Evolutionary conservation across 2,329 filamentous ascomycete genomes (phyloP), one percentile per base, ranked within the genome.

Genomic region (Graphilbum fragrans): DNA sequence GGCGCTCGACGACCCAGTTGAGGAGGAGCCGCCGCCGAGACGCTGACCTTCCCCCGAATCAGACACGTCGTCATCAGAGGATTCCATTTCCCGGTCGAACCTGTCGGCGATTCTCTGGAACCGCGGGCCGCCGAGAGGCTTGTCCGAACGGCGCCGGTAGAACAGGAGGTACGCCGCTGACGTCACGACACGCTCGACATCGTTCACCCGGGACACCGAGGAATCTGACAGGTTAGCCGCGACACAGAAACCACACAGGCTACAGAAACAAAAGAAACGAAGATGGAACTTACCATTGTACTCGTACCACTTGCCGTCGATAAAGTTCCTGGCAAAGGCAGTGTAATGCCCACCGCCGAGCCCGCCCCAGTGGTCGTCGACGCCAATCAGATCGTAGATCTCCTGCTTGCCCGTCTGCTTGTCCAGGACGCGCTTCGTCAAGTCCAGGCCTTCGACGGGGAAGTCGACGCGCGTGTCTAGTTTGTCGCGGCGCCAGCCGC

Each of bases 321-420:
- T 70, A 60, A 94, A 95, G 32, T 94, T 96, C 65, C 86, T 88
- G 32, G 87, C 88, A 59, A 80, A 88, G 22, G 92, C 92, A 18
- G 88, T 96, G 64, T 98, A 98, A 60, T 98, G 92, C 1, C 92
- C 92, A 34, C 92, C 92, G 45, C 87, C 87, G 31, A 98, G 74
- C 23, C 87, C 86, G 46, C 92, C 92, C 57, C 83, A 94, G 60
- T 98, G 92, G 56, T 94, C 90, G 60, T 98, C 92, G 2, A 98
- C 87, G 14, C 82, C 92, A 55, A 98, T 92, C 25, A 98, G 69
- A 58, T 98, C 92, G 55, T 95, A 98, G 11, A 88, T 69, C 55
- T 92, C 76, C 45, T 80, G 70, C 61, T 94, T 94, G 27, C 81
- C 85, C 29, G 82, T 77, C 52, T 90, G 84, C 41, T 80, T 80